These are phyloP conservation scores for Ogataea chonburiensis DNA, from an alignment of 805 yeast genomes.

Conservation along the genomic window DNA sequence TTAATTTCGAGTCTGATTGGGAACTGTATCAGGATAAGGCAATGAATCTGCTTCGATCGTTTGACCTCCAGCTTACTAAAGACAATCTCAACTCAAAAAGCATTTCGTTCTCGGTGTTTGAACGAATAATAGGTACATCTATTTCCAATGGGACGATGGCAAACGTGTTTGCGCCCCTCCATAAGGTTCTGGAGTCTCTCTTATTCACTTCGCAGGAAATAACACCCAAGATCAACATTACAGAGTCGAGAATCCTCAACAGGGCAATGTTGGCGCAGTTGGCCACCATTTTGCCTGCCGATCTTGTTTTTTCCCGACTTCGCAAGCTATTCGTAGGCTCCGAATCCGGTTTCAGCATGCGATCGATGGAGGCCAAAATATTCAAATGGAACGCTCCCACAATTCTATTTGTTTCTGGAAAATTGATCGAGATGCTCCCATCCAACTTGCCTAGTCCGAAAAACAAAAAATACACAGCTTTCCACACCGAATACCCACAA, in stretches of 20 bases:
- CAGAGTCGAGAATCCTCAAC: constrained; percentile 40
- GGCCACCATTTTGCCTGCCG: constrained; percentile 38
- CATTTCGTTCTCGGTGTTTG: constrained; percentile 37
- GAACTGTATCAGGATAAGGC: constrained; percentile 44
- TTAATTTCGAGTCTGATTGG: constrained; percentile 37
- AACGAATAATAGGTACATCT: constrained; percentile 26
- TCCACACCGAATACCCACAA: constrained; percentile 48
- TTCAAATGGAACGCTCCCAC: constrained; percentile 93
- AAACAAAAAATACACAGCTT: constrained; percentile 49
- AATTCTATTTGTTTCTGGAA: constrained; percentile 66
- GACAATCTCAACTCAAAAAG: constrained; percentile 18
- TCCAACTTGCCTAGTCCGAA: constrained; percentile 29
- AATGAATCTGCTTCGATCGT: constrained; percentile 44
- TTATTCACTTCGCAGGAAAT: constrained; percentile 22
- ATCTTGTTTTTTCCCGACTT: constrained; percentile 45
- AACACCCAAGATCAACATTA: constrained; percentile 10
- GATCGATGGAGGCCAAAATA: constrained; percentile 79
- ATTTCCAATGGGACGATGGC: constrained; percentile 37
- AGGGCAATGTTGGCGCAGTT: constrained; percentile 38
- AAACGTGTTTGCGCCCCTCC: constrained; percentile 43
- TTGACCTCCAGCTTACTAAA: constrained; percentile 39
- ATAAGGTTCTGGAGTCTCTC: constrained; percentile 42
- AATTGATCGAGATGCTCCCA: constrained; percentile 36
- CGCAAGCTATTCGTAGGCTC: constrained; percentile 69
- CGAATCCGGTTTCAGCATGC: constrained; percentile 80